Evolutionary conservation across 2,329 filamentous ascomycete genomes (phyloP).

Genomic region (Ceratocystis cubensis): DNA sequence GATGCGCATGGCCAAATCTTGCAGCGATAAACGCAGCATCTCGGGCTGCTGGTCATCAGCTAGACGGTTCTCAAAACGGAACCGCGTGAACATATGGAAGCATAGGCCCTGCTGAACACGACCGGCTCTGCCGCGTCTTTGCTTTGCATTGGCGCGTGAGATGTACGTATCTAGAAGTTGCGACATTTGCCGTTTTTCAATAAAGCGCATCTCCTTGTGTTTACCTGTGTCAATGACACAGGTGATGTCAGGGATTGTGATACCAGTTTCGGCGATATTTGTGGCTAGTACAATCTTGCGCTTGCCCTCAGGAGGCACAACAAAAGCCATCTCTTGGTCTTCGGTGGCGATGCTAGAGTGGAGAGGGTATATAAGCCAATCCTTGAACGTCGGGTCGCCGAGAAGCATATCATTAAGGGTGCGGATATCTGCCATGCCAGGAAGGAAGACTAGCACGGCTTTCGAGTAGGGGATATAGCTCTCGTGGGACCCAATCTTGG

Average conservation of each 20-base stretch:
- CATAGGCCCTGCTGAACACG: slow-evolving; percentile 91
- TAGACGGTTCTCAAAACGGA: slow-evolving; percentile 74
- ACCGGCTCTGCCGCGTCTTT: slow-evolving; percentile 82
- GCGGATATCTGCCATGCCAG: slow-evolving; percentile 85
- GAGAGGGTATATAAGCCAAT: slow-evolving; percentile 78
- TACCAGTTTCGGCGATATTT: slow-evolving; percentile 96
- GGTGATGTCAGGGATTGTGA: slow-evolving; percentile 95
- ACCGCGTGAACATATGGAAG: slow-evolving; percentile 88
- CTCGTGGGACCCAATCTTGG: slow-evolving; percentile 58
- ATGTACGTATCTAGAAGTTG: slow-evolving; percentile 90
- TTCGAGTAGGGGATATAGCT: slow-evolving; percentile 63
- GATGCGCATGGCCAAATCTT: slow-evolving; percentile 88
- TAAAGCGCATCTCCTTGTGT: slow-evolving; percentile 94
- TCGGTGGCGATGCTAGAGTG: slow-evolving; percentile 94
- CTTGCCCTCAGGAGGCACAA: slow-evolving; percentile 65
- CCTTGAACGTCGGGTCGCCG: slow-evolving; percentile 61
- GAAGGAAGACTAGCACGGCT: slow-evolving; percentile 87
- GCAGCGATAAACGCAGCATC: slow-evolving; percentile 84
- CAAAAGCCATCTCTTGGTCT: slow-evolving; percentile 88
- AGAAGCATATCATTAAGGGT: slow-evolving; percentile 75
- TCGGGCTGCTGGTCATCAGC: slow-evolving; percentile 90
- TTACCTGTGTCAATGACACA: slow-evolving; percentile 95
- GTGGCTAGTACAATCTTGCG: slow-evolving; percentile 94
- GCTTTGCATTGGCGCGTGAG: slow-evolving; percentile 87
- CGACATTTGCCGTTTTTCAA: slow-evolving; percentile 83